Evolutionary conservation across 192 early-diverging fungal species (phyloP), one percentile per base, ranked within the genome.

Genomic region (Lobosporangium transversale): DNA sequence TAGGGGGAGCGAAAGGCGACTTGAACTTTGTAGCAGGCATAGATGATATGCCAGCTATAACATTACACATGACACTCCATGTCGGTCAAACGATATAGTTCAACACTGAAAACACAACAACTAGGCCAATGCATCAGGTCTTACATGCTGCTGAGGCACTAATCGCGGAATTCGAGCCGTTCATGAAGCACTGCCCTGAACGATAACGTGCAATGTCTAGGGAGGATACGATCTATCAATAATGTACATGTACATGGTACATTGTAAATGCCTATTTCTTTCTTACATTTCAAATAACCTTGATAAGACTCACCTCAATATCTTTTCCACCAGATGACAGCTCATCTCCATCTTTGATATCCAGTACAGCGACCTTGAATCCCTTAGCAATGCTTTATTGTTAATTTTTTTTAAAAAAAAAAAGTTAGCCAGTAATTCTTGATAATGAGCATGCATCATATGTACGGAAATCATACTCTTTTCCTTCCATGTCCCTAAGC

Each of bases 381-480:
- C 67, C 75, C 40, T 63, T 70, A 3, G 55, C 60, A 6, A 69
- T 58, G 17, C 66, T 68, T n/a, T n/a, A n/a, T n/a, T n/a, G n/a
- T n/a, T n/a, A n/a, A n/a, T n/a, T n/a, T n/a, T n/a, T n/a, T 68
- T 53, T 58, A 24, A 47, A 32, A 35, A n/a, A n/a, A n/a, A n/a
- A n/a, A n/a, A n/a, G n/a, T n/a, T n/a, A n/a, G n/a, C n/a, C n/a
- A n/a, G n/a, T n/a, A n/a, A n/a, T n/a, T n/a, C n/a, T n/a, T n/a
- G n/a, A n/a, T n/a, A n/a, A n/a, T n/a, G n/a, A n/a, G n/a, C n/a
- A n/a, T n/a, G n/a, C n/a, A n/a, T n/a, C n/a, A n/a, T n/a, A n/a
- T n/a, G n/a, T n/a, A n/a, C n/a, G n/a, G n/a, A n/a, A n/a, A n/a
- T 18, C 66, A 66, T 66, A 78, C 74, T 71, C 78, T 59, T 73